These are phyloP conservation scores for Candida ficus DNA, from an alignment of 805 yeast genomes.

Conservation along the genomic window DNA sequence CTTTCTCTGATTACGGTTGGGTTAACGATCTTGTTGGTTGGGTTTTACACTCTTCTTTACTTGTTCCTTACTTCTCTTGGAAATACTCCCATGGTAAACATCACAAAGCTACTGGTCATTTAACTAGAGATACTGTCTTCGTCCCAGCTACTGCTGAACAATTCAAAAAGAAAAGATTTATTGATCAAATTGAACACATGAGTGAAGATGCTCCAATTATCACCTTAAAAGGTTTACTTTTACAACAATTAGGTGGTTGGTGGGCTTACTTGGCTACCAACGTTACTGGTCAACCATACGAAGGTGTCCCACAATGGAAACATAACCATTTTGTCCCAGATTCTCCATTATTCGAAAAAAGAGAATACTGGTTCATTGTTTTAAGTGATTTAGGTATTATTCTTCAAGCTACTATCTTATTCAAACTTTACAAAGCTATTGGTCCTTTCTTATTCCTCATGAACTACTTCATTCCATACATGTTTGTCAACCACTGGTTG, in stretches of 20 bases:
- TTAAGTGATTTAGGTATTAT: conserved; percentile 70
- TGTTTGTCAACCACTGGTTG: conserved; percentile 85
- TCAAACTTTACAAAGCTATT: conserved; percentile 54
- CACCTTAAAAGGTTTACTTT: conserved; percentile 48
- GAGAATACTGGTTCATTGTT: conserved; percentile 67
- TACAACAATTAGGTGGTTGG: conserved; percentile 82
- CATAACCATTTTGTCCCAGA: conserved; percentile 68
- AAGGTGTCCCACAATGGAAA: conserved; percentile 40
- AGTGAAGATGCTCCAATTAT: conserved; percentile 72
- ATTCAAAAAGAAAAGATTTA: conserved; percentile 38
- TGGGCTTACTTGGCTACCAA: conserved; percentile 57
- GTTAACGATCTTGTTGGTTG: conserved; percentile 81
- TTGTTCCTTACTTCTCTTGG: conserved; percentile 90
- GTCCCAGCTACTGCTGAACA: conserved; percentile 66
- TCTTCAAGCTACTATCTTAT: conserved; percentile 45
- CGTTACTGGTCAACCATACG: conserved; percentile 70
- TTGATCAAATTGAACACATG: conserved; percentile 43
- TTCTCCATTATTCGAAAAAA: conserved; percentile 69
- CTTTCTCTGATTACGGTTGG: conserved; percentile 67
- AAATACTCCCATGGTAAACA: conserved; percentile 79
- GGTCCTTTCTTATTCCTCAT: conserved; percentile 61
- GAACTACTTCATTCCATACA: conserved; percentile 72
- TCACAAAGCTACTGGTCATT: conserved; percentile 85
- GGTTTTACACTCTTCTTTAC: conserved; percentile 70
- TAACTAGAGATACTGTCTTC: conserved; percentile 79